Percentiles rank a stretch among this genome's conserved stretches.
These are phyloP conservation scores for Trichoderma arundinaceum DNA, from an alignment of 2,329 filamentous ascomycete species.

Conservation along the genomic window DNA sequence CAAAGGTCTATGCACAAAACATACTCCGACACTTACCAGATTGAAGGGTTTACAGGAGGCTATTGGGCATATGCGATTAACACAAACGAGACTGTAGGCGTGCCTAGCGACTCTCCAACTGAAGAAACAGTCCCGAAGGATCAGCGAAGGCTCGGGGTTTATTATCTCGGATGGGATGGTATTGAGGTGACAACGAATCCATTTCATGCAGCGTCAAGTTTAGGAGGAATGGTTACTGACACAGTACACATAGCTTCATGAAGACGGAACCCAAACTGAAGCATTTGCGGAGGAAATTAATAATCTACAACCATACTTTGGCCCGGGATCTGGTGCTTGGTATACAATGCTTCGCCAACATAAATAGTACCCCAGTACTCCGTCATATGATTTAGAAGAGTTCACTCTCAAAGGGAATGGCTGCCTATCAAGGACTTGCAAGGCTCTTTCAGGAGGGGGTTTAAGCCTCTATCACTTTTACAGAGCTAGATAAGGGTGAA, in stretches of 20 bases:
- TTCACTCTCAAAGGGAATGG: too few relatives aligned
- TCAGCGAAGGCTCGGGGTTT: constrained; percentile 32
- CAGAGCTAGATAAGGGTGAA: too few relatives aligned
- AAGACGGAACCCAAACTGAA: constrained; percentile 31
- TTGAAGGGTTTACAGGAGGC: constrained; percentile 35
- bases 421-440: too few relatives aligned
- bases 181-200: constrained; percentile 33
- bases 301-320: constrained; percentile 33
- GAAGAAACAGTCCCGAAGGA: neutral
- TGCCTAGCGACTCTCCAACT: neutral
- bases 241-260: constrained; percentile 30
- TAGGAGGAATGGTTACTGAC: neutral
- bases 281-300: constrained; percentile 35
- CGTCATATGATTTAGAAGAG: too few relatives aligned
- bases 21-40: constrained; percentile 34
- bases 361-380: neutral
- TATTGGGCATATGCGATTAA: constrained; percentile 35
- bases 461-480: too few relatives aligned
- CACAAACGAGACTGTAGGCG: constrained; percentile 32
- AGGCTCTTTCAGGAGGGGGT: too few relatives aligned
- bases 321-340: constrained; percentile 34
- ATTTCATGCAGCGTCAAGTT: neutral
- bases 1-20: constrained; percentile 35
- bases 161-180: constrained; percentile 37
- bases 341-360: constrained; percentile 34